phyloP scores from a whole-genome alignment of 257 asterid genomes.

The Solanum clarkiae region DNA sequence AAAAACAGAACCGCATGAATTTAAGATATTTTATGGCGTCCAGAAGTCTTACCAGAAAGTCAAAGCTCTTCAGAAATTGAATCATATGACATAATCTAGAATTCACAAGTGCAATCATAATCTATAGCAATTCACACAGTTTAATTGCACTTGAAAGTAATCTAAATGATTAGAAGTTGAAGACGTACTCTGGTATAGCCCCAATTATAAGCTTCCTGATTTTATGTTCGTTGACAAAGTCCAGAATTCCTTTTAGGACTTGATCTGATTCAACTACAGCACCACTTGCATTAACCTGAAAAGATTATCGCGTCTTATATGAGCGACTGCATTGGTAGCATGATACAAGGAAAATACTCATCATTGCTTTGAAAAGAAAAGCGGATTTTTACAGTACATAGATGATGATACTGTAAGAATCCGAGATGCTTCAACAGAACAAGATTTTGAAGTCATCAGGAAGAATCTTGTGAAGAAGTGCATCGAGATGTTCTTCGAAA shows the following conservation, averaged over 20 bases:
- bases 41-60: not conserved
- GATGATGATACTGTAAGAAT: not conserved
- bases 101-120: not conserved
- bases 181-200: constrained; percentile 61
- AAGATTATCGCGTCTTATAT: not conserved
- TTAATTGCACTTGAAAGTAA: not conserved
- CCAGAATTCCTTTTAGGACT: constrained; percentile 52
- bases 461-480: too few relatives aligned
- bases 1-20: not conserved
- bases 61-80: not conserved
- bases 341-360: not conserved
- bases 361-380: not conserved
- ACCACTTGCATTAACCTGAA: constrained; percentile 61
- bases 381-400: not conserved
- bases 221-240: constrained; percentile 38
- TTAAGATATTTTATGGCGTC: not conserved
- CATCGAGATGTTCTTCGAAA: too few relatives aligned
- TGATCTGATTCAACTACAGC: constrained; percentile 48
- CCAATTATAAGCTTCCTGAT: constrained; percentile 63
- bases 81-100: not conserved
- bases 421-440: too few relatives aligned
- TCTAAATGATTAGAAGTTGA: constrained; percentile 6
- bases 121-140: not conserved
- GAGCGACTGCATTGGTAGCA: not conserved
- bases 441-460: too few relatives aligned